A percentile compares a stretch with the other conserved stretches of the same genome.
phyloP scores from a whole-genome alignment of 2,329 filamentous ascomycete genomes.

The Epicoccum sorghinum region DNA sequence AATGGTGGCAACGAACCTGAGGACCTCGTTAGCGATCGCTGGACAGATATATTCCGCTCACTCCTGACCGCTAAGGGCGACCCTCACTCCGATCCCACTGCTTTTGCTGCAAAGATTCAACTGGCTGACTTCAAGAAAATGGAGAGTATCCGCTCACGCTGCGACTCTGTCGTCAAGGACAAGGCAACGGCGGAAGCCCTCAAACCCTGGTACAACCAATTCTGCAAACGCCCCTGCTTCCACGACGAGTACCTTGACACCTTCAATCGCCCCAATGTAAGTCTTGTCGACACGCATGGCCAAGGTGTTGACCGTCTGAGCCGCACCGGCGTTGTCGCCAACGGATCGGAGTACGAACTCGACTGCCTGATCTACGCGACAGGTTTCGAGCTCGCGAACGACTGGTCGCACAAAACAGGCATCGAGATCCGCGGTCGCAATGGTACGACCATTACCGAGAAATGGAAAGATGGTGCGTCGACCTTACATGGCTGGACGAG shows the following conservation, averaged over 20 bases:
- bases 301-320: constrained; percentile 54
- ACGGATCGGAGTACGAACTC: constrained; percentile 55
- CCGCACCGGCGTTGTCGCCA: constrained; percentile 54
- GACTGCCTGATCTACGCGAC: constrained; percentile 57
- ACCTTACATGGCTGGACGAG: constrained; percentile 61
- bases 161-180: constrained; percentile 61
- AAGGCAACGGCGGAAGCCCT: constrained; percentile 58
- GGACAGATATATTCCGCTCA: constrained; percentile 47
- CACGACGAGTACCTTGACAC: constrained; percentile 64
- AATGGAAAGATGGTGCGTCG: constrained; percentile 53
- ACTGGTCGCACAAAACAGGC: constrained; percentile 39
- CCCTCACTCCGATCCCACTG: constrained; percentile 13
- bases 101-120: constrained; percentile 25
- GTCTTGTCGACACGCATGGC: constrained; percentile 65
- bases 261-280: constrained; percentile 66
- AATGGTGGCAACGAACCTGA: constrained; percentile 34
- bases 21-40: constrained; percentile 59
- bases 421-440: constrained; percentile 54
- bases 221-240: constrained; percentile 69
- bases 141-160: constrained; percentile 55
- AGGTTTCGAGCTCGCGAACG: constrained; percentile 49
- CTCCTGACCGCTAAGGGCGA: constrained; percentile 18
- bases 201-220: constrained; percentile 65
- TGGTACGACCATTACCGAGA: constrained; percentile 53
- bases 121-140: constrained; percentile 47